Base-by-base conservation (phyloP, 768 basidiomycete genomes). In the Artomyces pyxidatus region DNA sequence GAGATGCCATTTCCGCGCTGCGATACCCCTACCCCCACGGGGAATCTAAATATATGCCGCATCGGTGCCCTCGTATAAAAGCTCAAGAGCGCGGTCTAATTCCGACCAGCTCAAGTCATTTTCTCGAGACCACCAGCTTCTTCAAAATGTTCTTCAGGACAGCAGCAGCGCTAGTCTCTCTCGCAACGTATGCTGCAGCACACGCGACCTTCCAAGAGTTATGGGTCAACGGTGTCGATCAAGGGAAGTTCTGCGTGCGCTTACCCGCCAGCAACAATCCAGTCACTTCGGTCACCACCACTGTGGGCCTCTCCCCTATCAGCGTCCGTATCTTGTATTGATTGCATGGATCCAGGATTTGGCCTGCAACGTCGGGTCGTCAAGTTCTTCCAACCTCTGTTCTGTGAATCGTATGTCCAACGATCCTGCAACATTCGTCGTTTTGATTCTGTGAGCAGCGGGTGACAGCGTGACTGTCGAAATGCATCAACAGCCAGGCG, bases 131-230 rank as follows among this genome's bases (percentile, higher is more conserved):
- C n/a, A n/a, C n/a, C n/a, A n/a, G n/a, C n/a, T n/a, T n/a, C n/a
- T n/a, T n/a, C n/a, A n/a, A n/a, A 39, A 68, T 71, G 68, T 58
- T 69, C 49, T 57, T 63, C 46, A 51, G 57, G 22, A 49, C 65
- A 23, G 52, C 63, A 28, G 22, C 27, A 5, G 50, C 67, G 38
- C 59, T 60, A n/a, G 69, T 68, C 10, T 61, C 65, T 11, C 57
- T 73, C 38, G 55, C 65, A 43, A 69, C 66, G 2, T 65, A 67
- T 41, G 74, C 59, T n/a, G 65, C 70, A 23, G 74, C 75, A 4
- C 75, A 77, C 58, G 71, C 76, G 26, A 77, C 76, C 3, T 78
- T 73, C 66, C 76, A 78, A 58, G 66, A 76, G 51, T 56, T 78
- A 42, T 77, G 76, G 75, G 67, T 76, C 44, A 73, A 74, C 46